These are phyloP conservation scores for Moelleriella libera DNA, from an alignment of 2,329 filamentous ascomycete species.

Conservation along the genomic window DNA sequence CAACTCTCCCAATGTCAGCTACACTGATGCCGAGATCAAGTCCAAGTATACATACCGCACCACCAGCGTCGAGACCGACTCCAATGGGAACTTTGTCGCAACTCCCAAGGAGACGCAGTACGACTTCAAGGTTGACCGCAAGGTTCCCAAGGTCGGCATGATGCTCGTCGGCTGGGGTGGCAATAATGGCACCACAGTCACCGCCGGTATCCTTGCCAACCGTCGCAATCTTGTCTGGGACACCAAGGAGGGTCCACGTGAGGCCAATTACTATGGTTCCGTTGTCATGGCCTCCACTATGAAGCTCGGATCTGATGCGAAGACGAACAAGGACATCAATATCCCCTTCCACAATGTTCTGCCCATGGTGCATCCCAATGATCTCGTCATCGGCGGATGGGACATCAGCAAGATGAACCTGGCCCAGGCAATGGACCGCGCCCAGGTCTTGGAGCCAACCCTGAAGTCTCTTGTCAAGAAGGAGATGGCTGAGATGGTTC, in stretches of 20 bases:
- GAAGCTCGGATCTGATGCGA: conserved; percentile 81
- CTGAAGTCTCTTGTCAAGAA: conserved; percentile 83
- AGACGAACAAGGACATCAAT: conserved; percentile 81
- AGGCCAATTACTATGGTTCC: conserved; percentile 96
- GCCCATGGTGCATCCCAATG: conserved; percentile 94
- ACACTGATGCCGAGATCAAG: conserved; percentile 76
- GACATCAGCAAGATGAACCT: conserved; percentile 90
- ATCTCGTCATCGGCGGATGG: conserved; percentile 91
- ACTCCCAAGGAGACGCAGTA: conserved; percentile 81
- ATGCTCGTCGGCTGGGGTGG: conserved; percentile 98
- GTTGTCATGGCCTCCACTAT: conserved; percentile 94
- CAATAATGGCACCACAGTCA: conserved; percentile 96
- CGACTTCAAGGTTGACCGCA: conserved; percentile 94
- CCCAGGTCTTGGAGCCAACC: conserved; percentile 86
- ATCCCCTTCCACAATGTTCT: conserved; percentile 90
- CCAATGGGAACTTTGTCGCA: conserved; percentile 66
- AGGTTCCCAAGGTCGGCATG: conserved; percentile 83
- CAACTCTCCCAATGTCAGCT: conserved; percentile 81
- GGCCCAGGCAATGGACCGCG: conserved; percentile 86
- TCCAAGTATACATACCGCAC: conserved; percentile 96
- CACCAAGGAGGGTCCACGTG: conserved; percentile 73
- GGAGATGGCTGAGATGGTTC: conserved; percentile 81
- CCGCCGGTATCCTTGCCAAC: conserved; percentile 94
- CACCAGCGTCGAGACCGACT: conserved; percentile 60
- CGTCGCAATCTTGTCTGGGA: conserved; percentile 78